Conservation (phyloP, 768 basidiomycete genomes). For the Leccinum rimulosum region DNA sequence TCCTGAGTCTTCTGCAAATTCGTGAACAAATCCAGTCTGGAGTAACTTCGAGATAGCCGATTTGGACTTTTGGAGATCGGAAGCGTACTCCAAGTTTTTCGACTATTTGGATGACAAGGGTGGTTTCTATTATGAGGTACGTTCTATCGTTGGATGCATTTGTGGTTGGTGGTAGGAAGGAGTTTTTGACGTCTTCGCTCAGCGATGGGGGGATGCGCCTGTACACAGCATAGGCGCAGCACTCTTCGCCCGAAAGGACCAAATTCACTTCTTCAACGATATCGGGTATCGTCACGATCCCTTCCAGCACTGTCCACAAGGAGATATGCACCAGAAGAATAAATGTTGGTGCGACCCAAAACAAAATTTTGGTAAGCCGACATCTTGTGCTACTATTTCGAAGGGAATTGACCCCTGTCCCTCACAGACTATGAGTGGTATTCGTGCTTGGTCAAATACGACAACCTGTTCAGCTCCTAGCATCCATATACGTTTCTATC, state of each 20-base stretch:
- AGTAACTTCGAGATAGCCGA: constrained; percentile 83
- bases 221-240: constrained; percentile 84
- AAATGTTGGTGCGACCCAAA: constrained; percentile 72
- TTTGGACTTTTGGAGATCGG: constrained; percentile 84
- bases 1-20: neutral
- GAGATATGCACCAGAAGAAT: constrained; percentile 52
- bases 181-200: neutral
- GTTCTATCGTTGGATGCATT: constrained; percentile 12
- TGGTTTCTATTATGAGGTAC: constrained; percentile 89
- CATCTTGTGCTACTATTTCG: neutral
- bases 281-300: constrained; percentile 83
- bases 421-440: constrained; percentile 77
- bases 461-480: constrained; percentile 46
- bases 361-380: constrained; percentile 61
- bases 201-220: constrained; percentile 87
- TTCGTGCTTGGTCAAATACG: constrained; percentile 81
- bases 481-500: neutral
- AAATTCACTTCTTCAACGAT: constrained; percentile 80
- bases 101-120: constrained; percentile 77
- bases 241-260: constrained; percentile 68
- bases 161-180: neutral
- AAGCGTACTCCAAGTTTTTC: constrained; percentile 84
- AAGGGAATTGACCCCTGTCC: constrained; percentile 8
- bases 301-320: constrained; percentile 74
- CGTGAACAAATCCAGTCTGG: constrained; percentile 50